phyloP scores from a whole-genome alignment of 176 grass and related monocot species.

The Hsuehochloa calcarea region DNA sequence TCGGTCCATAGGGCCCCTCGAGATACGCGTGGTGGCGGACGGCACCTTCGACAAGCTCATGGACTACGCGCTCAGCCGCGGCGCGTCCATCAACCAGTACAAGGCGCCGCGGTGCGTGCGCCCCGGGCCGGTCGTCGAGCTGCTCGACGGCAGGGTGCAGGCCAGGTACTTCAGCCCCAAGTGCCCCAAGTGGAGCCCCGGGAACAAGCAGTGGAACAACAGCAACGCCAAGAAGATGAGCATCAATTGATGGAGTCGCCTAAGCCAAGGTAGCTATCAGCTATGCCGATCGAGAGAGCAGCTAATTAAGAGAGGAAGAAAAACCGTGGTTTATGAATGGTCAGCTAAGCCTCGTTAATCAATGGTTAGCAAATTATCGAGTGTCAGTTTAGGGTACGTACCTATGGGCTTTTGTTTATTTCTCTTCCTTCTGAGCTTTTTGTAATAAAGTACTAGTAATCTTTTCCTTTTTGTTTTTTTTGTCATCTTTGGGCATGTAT shows the following conservation, averaged over 20 bases:
- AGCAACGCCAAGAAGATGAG: not conserved
- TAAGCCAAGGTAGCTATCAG: not conserved
- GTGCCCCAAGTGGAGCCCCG: slow-evolving; percentile 52
- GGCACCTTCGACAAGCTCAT: slow-evolving; percentile 67
- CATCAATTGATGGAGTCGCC: not conserved
- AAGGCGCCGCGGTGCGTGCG: slow-evolving; percentile 72
- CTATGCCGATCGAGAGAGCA: not conserved
- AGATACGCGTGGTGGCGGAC: slow-evolving; percentile 56
- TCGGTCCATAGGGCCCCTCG: slow-evolving; percentile 56
- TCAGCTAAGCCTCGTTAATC: slow-evolving; percentile 19
- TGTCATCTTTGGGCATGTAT: slow-evolving; percentile 16
- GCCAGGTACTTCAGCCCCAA: slow-evolving; percentile 42
- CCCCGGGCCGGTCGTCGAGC: slow-evolving; percentile 42
- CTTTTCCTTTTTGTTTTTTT: slow-evolving; percentile 27
- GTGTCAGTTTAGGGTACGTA: slow-evolving; percentile 18
- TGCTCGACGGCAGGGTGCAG: slow-evolving; percentile 46
- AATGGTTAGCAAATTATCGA: not conserved
- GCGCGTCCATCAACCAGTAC: slow-evolving; percentile 73
- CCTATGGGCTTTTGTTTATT: slow-evolving; percentile 30
- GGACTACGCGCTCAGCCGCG: slow-evolving; percentile 61
- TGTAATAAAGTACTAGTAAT: slow-evolving; percentile 31
- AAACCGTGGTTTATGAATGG: not conserved
- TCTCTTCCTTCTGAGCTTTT: slow-evolving; percentile 19
- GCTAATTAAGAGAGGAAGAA: not conserved
- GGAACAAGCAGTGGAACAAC: slow-evolving; percentile 34